Base-by-base conservation (phyloP, 1,139 yeast species). In the Barnettozyma hawaiiensis region DNA sequence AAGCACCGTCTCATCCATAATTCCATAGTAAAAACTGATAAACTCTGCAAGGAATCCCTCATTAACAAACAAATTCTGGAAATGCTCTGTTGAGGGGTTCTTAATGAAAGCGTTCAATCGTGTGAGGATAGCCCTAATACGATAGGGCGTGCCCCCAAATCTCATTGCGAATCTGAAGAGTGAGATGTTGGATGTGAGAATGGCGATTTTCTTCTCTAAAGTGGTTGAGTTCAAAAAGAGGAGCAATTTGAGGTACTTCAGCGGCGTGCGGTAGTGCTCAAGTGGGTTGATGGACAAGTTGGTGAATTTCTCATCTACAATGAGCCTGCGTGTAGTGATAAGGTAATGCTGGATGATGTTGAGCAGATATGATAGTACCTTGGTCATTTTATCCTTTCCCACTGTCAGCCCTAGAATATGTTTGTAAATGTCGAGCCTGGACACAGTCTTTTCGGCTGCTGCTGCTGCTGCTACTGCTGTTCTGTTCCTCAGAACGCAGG, bases 341-440 rank as follows among this genome's bases (percentile, higher is more conserved):
- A 81, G 69, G 55, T 79, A 77, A 45, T 70, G 62, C 21, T 76
- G 64, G 24, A 81, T 57, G 24, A 82, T 60, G 47, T 83, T 70
- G 40, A 83, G 60, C 0, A 73, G 58, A 54, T 81, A 82, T 53
- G 79, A 84, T 23, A 78, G 67, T 5, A 78, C 66, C 54, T 83
- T 83, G 28, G 86, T 84, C 51, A 80, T 47, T 54, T 81, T 81
- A 55, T 83, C 92, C 58, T 82, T 83, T 28, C 90, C 90, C 3
- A 76, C 70, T 22, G 81, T 61, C 44, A 73, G 71, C 47, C 72
- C 74, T 45, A 80, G 61, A 63, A 76, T 64, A 31, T 66, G 65
- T 64, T 78, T 71, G 44, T 79, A 65, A 5, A 81, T 64, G 40
- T 76, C 81, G 59, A 65, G 45, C 28, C 51, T 55, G 34, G 53